Evolutionary conservation across 495 filamentous ascomycete genomes (phyloP).

Genomic region (Neurospora sublineolata): DNA sequence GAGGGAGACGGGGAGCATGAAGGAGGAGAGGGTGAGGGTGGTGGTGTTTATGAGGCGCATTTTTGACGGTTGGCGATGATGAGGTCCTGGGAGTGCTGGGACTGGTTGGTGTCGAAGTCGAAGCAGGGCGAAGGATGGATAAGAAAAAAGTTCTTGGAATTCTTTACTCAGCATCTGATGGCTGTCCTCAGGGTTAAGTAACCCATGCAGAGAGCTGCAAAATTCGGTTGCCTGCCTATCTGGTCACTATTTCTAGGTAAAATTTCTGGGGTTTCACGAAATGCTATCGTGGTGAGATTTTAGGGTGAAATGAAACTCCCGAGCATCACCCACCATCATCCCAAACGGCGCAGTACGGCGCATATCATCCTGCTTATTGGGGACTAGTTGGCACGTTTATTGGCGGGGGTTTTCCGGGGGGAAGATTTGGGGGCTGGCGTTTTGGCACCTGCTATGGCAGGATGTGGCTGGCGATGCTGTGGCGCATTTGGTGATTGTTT

Average conservation of each 20-base stretch:
- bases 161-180: too few relatives aligned
- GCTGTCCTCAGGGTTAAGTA: not conserved
- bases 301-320: not conserved
- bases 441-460: not conserved
- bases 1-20: slow-evolving; percentile 11
- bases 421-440: not conserved
- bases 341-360: not conserved
- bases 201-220: not conserved
- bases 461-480: not conserved
- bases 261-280: not conserved
- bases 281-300: not conserved
- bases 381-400: not conserved
- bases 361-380: not conserved
- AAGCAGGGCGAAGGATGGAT: too few relatives aligned
- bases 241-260: not conserved
- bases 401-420: too few relatives aligned
- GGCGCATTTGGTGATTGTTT: not conserved
- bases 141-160: too few relatives aligned
- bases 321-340: not conserved
- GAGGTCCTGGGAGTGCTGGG: not conserved
- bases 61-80: not conserved
- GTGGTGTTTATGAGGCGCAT: slow-evolving; percentile 36
- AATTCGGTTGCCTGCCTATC: not conserved
- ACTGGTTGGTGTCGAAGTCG: not conserved
- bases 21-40: slow-evolving; percentile 27